Evolutionary conservation across 441 rosid species (phyloP).

Genomic region (Brassica balearica): DNA sequence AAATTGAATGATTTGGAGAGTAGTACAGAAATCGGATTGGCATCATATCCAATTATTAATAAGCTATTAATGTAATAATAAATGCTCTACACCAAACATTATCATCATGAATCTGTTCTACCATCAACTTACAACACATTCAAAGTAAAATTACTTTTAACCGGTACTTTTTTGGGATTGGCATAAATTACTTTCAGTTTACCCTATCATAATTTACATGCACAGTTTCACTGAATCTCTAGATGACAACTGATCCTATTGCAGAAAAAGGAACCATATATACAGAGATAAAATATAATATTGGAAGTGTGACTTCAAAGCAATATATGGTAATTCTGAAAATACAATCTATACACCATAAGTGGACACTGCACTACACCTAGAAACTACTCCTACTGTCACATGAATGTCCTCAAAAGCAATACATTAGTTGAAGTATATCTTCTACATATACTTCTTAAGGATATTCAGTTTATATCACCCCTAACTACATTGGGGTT

Average conservation of each 20-base stretch:
- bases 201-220: constrained; percentile 26
- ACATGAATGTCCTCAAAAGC: constrained; percentile 30
- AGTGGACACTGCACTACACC: constrained; percentile 33
- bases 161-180: not conserved
- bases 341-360: constrained; percentile 32
- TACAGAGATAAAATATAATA: no score
- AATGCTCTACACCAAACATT: constrained; percentile 44
- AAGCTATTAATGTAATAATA: constrained; percentile 38
- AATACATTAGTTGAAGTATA: constrained; percentile 22
- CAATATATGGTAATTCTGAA: constrained; percentile 33
- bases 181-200: constrained; percentile 13
- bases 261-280: not conserved
- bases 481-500: no score
- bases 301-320: constrained; percentile 35
- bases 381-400: constrained; percentile 40
- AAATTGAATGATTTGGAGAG: constrained; percentile 42
- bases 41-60: constrained; percentile 34
- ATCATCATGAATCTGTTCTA: no score
- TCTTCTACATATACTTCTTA: constrained; percentile 2
- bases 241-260: not conserved
- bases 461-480: constrained; percentile 1
- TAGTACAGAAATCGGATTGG: constrained; percentile 37
- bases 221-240: constrained; percentile 29
- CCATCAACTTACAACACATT: no score
- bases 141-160: no score